These are phyloP conservation scores for Globisporangium echinulatum DNA, from an alignment of 352 stramenopile species.

Conservation along the genomic window DNA sequence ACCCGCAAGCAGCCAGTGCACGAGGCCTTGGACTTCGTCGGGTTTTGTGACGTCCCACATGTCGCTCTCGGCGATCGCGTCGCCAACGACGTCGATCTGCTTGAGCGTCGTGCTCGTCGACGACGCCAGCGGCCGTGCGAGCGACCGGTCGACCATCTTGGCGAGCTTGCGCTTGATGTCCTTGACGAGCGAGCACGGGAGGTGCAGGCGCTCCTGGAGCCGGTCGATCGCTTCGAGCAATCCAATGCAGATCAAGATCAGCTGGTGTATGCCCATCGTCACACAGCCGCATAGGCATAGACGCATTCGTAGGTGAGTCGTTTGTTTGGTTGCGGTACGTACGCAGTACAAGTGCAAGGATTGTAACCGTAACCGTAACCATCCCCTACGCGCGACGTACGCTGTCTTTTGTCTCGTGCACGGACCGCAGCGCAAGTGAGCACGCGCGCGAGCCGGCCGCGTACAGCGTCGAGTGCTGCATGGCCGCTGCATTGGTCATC, in stretches of 20 bases:
- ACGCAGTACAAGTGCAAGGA: no score
- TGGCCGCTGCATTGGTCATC: constrained; percentile 17
- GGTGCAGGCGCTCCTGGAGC: constrained; percentile 60
- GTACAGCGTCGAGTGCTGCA: constrained; percentile 19
- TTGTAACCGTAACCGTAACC: background rate
- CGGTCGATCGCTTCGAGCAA: constrained; percentile 70
- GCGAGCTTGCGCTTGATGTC: constrained; percentile 61
- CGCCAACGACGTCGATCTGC: constrained; percentile 24
- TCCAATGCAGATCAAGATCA: constrained; percentile 72
- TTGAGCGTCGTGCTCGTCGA: constrained; percentile 16
- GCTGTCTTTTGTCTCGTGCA: constrained; percentile 69
- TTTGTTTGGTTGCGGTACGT: no score
- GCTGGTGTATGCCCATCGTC: constrained; percentile 17
- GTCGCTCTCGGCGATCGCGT: constrained; percentile 47
- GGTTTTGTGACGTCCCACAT: constrained; percentile 46
- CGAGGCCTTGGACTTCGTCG: constrained; percentile 58
- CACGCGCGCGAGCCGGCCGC: constrained; percentile 36
- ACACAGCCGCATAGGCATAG: background rate
- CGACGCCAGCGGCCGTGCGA: constrained; percentile 21
- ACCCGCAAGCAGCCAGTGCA: constrained; percentile 61
- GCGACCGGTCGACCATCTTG: constrained; percentile 59
- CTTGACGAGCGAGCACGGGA: constrained; percentile 65
- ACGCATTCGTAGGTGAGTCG: background rate
- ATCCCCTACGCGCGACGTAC: constrained; percentile 17
- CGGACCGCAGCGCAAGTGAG: constrained; percentile 52